A percentile compares a stretch with the other conserved stretches of the same genome.
Conservation (phyloP, 495 filamentous ascomycete species). For the Tirmania nivea region DNA sequence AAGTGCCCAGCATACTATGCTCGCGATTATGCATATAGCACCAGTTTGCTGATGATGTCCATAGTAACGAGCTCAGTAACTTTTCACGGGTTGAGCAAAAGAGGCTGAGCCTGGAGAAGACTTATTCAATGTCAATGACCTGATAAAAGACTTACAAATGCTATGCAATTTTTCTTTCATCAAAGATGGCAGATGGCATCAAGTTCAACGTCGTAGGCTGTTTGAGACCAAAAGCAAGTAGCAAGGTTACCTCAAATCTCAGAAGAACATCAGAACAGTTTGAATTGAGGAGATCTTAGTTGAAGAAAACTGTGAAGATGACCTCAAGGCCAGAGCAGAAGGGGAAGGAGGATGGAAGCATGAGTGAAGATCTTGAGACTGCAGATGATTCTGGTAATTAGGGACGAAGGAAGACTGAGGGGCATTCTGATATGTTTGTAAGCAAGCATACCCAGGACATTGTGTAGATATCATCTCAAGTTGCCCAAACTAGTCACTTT, state of each 20-base stretch:
- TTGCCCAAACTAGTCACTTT: too few species aligned
- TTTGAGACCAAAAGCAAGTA: background rate
- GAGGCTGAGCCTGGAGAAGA: slow-evolving; percentile 1
- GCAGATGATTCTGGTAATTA: slow-evolving; percentile 5
- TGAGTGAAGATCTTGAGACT: background rate
- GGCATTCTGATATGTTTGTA: slow-evolving; percentile 14
- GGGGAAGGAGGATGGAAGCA: background rate
- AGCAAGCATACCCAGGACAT: background rate
- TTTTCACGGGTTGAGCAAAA: slow-evolving; percentile 11
- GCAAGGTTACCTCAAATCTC: background rate
- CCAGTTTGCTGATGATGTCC: background rate
- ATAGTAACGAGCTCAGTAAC: slow-evolving; percentile 14
- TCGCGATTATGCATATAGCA: background rate
- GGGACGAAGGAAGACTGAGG: slow-evolving; percentile 12
- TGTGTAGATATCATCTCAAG: too few species aligned
- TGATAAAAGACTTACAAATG: slow-evolving; percentile 10
- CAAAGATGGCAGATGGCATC: slow-evolving; percentile 9
- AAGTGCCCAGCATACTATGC: background rate
- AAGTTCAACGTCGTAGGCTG: slow-evolving; percentile 5
- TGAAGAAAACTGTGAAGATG: background rate
- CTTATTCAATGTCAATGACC: slow-evolving; percentile 7
- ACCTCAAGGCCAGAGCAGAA: background rate
- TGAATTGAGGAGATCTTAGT: background rate
- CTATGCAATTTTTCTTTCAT: slow-evolving; percentile 7
- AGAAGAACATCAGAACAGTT: background rate